Base-by-base conservation (phyloP, 108 stramenopile genomes). In the Chaetoceros tenuissimus region DNA sequence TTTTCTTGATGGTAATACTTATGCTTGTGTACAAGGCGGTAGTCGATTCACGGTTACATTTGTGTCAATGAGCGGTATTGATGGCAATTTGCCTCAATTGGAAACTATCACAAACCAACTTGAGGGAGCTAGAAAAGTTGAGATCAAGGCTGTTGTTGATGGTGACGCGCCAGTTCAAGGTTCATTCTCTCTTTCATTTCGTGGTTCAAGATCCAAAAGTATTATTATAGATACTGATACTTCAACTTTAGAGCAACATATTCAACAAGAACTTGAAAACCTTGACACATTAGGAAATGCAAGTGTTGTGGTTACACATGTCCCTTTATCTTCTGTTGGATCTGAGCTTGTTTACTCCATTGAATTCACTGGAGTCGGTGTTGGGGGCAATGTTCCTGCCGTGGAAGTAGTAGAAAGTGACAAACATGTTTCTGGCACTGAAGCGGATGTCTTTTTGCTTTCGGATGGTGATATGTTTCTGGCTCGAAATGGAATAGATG, bases 311-410 rank as follows among this genome's bases (percentile, higher is more conserved):
- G 85, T 81, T 7, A 31, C 59, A 1, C 30, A 66, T 13, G 80
- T 75, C 13, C 45, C 46, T 27, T 53, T 75, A 13, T 48, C 57
- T 13, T 57, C 64, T 26, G 70, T 61, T 19, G 63, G 58, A 16
- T 49, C 64, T 34, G 78, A 78, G 46, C 66, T 53, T 46, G 66
- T 79, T 43, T 89, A 75, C 56, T 23, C 51, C 24, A 77, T 93
- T 21, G 77, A 83, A 7, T 93, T 93, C 56, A 17, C 28, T 34
- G 82, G 73, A 5, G 24, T 56, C 45, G 79, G 69, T 22, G 81
- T 92, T 10, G 83, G 74, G 20, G 91, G 91, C 2, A 76, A 89
- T 58, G 83, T 89, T 2, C 80, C 82, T 17, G 46, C 84, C n/a
- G 51, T 92, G 53, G 34, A 49, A 25, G 72, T 85, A 23, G 71